These are phyloP conservation scores for Aspergillus hancockii DNA, from an alignment of 495 filamentous ascomycete genomes.

Conservation along the genomic window DNA sequence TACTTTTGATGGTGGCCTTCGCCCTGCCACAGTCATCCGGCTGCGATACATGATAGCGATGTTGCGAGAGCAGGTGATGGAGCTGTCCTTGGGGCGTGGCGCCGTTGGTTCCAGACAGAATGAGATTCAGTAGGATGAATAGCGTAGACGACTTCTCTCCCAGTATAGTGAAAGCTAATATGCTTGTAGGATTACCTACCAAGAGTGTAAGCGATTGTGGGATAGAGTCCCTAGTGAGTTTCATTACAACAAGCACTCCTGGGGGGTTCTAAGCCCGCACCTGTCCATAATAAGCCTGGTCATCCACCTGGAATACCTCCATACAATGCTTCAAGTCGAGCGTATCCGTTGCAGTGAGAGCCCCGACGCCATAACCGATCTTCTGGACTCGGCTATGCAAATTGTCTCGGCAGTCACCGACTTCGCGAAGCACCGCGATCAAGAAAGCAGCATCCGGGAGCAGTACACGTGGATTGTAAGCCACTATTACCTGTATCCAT, in stretches of 20 bases:
- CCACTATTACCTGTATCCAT: background rate
- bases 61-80: constrained; percentile 52
- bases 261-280: background rate
- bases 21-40: constrained; percentile 40
- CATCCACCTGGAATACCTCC: constrained; percentile 40
- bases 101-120: constrained; percentile 7
- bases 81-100: constrained; percentile 43
- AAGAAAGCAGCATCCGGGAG: constrained; percentile 5
- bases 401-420: constrained; percentile 40
- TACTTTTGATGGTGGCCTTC: constrained; percentile 24
- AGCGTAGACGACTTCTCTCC: background rate
- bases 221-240: constrained; percentile 21
- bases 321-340: constrained; percentile 52
- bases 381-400: constrained; percentile 45
- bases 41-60: constrained; percentile 41
- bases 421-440: constrained; percentile 15
- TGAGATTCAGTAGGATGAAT: constrained; percentile 9
- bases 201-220: constrained; percentile 7
- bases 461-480: constrained; percentile 15
- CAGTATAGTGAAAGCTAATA: background rate
- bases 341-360: constrained; percentile 46
- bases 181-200: background rate
- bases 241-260: constrained; percentile 28
- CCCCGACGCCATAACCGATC: constrained; percentile 35
- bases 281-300: background rate